Evolutionary conservation across 228 moss, liverwort and hornwort genomes (phyloP).

Genomic region (Sphagnum fallax): DNA sequence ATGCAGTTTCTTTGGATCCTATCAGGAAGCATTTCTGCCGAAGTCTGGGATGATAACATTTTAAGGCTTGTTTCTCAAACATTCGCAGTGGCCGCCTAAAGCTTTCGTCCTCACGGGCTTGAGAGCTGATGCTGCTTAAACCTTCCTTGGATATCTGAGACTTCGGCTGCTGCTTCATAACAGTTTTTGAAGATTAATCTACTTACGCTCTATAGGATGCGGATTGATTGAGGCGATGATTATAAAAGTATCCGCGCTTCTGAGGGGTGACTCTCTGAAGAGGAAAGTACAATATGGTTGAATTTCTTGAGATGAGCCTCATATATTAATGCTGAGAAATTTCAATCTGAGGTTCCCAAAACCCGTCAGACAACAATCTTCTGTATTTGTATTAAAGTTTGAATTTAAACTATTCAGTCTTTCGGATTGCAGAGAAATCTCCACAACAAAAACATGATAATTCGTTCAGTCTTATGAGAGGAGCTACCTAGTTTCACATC

Average conservation of each 20-base stretch:
- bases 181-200: not conserved
- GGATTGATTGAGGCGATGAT: constrained; percentile 17
- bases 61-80: constrained; percentile 46
- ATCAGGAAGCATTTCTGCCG: not conserved
- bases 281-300: constrained; percentile 29
- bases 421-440: too few species aligned
- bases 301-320: constrained; percentile 51
- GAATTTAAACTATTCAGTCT: too few species aligned
- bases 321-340: not conserved
- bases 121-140: constrained; percentile 43
- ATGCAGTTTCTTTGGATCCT: not conserved
- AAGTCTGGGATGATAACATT: constrained; percentile 17
- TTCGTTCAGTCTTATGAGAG: too few species aligned
- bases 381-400: too few species aligned
- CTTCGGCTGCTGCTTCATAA: not conserved
- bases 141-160: constrained; percentile 40
- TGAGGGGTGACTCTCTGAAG: constrained; percentile 23
- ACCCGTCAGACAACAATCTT: too few species aligned
- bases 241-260: constrained; percentile 46
- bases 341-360: too few species aligned
- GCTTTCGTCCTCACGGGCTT: constrained; percentile 30
- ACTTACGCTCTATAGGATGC: not conserved
- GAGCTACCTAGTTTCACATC: too few species aligned
- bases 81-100: constrained; percentile 49
- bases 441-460: too few species aligned